Base-by-base conservation (phyloP, 805 yeast species). In the Monosporozyma aerobia region DNA sequence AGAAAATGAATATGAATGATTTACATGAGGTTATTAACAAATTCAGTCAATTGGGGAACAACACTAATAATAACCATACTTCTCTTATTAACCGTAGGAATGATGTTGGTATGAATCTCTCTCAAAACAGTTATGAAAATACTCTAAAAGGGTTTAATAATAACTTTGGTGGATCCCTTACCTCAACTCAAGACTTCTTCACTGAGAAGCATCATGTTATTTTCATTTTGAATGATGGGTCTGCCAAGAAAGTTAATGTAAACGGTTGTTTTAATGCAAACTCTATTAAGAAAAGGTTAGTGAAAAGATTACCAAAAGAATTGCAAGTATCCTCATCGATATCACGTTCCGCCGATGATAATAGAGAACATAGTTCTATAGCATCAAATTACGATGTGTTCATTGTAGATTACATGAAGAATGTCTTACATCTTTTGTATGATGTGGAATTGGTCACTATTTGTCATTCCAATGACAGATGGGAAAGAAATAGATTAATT, bases 381-480 rank as follows among this genome's bases (percentile, higher is more conserved):
- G 19, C 47, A n/a, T 19, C 51, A 3, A 30, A 37, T 44, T 87
- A 82, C 72, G 86, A 82, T 54, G 77, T 85, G 0, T 85, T 83
- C 62, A 74, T 83, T 23, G 76, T 79, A 1, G 80, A 77, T 53
- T 64, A 70, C 19, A 64, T 63, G 10, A 73, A 73, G 47, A 63
- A 68, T 51, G 67, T 65, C 8, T 51, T 74, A 50, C 78, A 76
- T 55, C 57, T 80, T 29, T 71, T 89, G 51, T 83, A 78, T 61
- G 95, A 87, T 61, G 87, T 84, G 11, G 96, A 88, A 63, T 74
- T 89, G 32, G 89, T 88, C 3, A 82, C 95, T 0, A 80, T 87
- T 8, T 87, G 95, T 61, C 90, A 85, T 63, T 84, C 94, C 0
- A 76, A 79, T 2, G 88, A 83, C 51, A 72, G 90, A 29, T 64